A percentile compares a stretch with the other conserved stretches of the same genome.
Conservation (phyloP, 495 filamentous ascomycete genomes). For the Neurospora sp. region DNA sequence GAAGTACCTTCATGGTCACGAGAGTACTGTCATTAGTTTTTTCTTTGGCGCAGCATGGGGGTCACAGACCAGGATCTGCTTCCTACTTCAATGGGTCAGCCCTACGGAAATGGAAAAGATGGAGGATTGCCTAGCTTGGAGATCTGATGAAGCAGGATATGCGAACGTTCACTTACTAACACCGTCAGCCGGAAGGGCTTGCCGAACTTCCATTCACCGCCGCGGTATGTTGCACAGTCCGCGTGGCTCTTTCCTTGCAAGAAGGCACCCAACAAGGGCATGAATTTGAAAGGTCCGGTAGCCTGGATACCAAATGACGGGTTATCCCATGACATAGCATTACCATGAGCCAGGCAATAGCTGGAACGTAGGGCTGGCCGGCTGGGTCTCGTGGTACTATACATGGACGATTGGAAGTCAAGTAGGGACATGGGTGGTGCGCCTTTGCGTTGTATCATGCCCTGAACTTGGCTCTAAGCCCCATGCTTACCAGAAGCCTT, state of each 20-base stretch:
- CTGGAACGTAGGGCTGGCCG: not conserved
- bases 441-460: not conserved
- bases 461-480: not conserved
- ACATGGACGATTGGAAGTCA: not conserved
- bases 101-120: not conserved
- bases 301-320: not conserved
- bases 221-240: not conserved
- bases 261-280: not conserved
- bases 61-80: not conserved
- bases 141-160: not conserved
- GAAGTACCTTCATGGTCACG: not conserved
- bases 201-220: not conserved
- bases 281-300: not conserved
- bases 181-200: not conserved
- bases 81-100: not conserved
- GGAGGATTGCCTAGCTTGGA: not conserved
- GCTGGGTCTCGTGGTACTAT: not conserved
- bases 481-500: not conserved
- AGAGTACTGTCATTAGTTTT: not conserved
- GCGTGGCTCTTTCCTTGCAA: not conserved
- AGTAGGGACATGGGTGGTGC: not conserved
- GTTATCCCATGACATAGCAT: not conserved
- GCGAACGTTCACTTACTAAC: not conserved
- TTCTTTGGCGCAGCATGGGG: not conserved
- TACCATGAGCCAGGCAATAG: not conserved